A percentile compares a stretch with the other conserved stretches of the same genome.
These are phyloP conservation scores for Amoebophrya sp. DNA, from an alignment of 169 alveolate genomes.

Conservation along the genomic window DNA sequence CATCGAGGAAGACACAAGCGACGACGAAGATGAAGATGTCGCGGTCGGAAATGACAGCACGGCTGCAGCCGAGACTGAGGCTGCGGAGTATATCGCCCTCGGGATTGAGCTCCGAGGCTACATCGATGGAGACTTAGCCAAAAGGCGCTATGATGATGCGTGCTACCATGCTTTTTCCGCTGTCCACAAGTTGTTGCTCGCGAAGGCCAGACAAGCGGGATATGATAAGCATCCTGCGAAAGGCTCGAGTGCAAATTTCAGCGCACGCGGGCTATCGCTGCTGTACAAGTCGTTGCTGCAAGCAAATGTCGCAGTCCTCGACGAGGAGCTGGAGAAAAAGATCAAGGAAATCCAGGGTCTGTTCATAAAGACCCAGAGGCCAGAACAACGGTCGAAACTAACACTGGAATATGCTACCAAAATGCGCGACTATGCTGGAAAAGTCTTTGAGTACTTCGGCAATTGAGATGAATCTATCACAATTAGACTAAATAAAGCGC, in stretches of 20 bases:
- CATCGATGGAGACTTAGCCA: not conserved
- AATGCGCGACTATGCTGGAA: not conserved
- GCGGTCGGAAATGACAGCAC: not conserved
- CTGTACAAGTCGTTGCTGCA: not conserved
- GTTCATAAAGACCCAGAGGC: not conserved
- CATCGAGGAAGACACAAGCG: not conserved
- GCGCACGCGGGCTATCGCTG: not conserved
- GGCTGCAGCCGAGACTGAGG: not conserved
- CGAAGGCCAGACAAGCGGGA: not conserved
- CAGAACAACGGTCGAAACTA: not conserved
- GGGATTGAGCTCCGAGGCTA: not conserved
- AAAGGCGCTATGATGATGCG: not conserved
- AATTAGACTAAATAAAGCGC: too few species aligned
- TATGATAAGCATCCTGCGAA: not conserved
- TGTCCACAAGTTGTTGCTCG: not conserved
- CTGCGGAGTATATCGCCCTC: not conserved
- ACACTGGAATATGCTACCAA: not conserved
- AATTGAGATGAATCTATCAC: too few species aligned
- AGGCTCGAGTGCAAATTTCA: not conserved
- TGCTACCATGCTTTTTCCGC: not conserved
- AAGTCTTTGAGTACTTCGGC: not conserved
- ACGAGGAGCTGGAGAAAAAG: not conserved
- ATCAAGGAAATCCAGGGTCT: not conserved
- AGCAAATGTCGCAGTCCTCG: not conserved
- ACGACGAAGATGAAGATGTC: not conserved